Conservation (phyloP, 1,284 basidiomycete species). For the Apiotrichum laibachii region DNA sequence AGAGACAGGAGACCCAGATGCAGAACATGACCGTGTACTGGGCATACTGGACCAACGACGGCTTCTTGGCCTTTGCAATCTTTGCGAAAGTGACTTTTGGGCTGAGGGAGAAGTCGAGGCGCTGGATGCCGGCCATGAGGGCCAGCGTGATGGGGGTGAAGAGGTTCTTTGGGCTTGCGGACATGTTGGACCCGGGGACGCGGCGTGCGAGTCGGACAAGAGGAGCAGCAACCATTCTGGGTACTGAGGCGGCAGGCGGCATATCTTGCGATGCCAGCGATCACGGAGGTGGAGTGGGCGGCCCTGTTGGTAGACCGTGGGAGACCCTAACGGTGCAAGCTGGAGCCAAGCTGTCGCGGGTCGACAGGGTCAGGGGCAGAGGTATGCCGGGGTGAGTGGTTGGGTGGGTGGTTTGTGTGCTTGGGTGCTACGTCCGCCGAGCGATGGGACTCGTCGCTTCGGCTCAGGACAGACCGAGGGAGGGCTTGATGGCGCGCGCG, state of each 20-base stretch:
- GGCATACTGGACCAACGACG: slow-evolving; percentile 61
- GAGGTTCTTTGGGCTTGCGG: slow-evolving; percentile 26
- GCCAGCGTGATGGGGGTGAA: slow-evolving; percentile 39
- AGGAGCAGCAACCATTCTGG: slow-evolving; percentile 40
- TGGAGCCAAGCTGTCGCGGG: too few species aligned
- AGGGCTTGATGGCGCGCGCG: too few species aligned
- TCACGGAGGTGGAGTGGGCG: background rate
- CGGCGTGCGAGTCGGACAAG: slow-evolving; percentile 32
- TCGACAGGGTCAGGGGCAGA: too few species aligned
- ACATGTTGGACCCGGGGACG: slow-evolving; percentile 26
- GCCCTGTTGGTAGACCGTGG: too few species aligned
- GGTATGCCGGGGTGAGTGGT: too few species aligned
- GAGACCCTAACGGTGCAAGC: too few species aligned
- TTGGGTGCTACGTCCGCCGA: too few species aligned
- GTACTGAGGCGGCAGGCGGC: slow-evolving; percentile 27
- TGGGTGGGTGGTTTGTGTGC: too few species aligned
- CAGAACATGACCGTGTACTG: slow-evolving; percentile 59
- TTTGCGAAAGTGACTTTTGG: slow-evolving; percentile 66
- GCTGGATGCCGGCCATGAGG: slow-evolving; percentile 48
- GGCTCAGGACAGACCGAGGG: too few species aligned
- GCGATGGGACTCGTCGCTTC: too few species aligned
- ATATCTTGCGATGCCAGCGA: background rate
- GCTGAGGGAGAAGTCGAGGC: slow-evolving; percentile 72
- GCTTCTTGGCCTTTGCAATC: slow-evolving; percentile 60
- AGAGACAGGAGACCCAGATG: slow-evolving; percentile 70